Base-by-base conservation (phyloP, 108 stramenopile genomes). In the Discostella pseudostelligera region DNA sequence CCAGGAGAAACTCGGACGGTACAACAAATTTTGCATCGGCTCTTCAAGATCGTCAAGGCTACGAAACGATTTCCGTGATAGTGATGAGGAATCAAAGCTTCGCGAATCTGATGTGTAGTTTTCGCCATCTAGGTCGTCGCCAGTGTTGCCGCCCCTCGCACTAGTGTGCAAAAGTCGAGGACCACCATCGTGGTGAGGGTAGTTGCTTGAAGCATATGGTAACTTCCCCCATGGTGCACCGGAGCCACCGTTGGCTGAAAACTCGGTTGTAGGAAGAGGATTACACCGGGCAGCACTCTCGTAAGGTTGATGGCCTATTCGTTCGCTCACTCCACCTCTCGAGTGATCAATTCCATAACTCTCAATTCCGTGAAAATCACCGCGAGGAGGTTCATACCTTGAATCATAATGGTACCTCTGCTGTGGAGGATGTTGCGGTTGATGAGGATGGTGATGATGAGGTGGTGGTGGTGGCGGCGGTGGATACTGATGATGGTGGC, bases 1-100 rank as follows among this genome's bases (percentile, higher is more conserved):
- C 71, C 71, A 72, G 7, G 71, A 72, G 39, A 72, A 72, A 8
- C 62, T 65, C 8, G 71, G 63, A 19, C 71, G 63, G 28, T 63
- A 72, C 8, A 63, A 4, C 29, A 72, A 35, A 28, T 44, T 29
- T 29, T 42, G 43, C 56, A 46, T 37, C 12, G 71, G 62, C 4
- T 72, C 71, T 0, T 72, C 71, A 35, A 72, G 43, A 32, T 72
- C 71, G 11, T 62, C 71, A 56, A 72, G 32, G 25, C 63, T 65
- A 3, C 71, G 54, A 8, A 63, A 72, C 20, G 61, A 36, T 20
- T 62, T 46, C 17, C 22, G 22, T 22, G 45, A 46, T 12, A 36
- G 24, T 5, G 32, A 42, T 29, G 40, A 19, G 44, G 61, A 48
- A 36, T 65, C 63, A 39, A 59, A 59, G 45, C 63, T 65, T 19